Base-by-base conservation (phyloP, 179 eudicot species). In the Beta corolliflora region DNA sequence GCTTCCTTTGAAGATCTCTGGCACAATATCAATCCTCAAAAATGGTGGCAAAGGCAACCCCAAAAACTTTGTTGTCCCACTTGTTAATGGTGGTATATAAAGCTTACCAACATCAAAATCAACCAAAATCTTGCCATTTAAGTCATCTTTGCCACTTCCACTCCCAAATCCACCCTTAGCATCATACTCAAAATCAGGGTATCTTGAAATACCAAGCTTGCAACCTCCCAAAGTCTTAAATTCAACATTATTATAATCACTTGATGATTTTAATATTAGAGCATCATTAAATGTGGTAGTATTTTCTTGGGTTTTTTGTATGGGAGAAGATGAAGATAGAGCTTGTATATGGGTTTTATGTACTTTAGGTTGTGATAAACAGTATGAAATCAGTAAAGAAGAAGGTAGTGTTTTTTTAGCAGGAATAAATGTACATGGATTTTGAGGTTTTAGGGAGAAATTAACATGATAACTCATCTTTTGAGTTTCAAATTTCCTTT, bases 31-130 rank as follows among this genome's bases (percentile, higher is more conserved):
- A 75, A 94, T 94, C 84, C 86, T 90, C 73, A 94, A 82, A 82
- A 94, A 91, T 3, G 98, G 94, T 13, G 98, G 99, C 85, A 96
- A 84, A 2, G 96, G 97, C 84, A 94, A 76, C 18, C 98, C 99
- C 88, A 94, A 87, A 88, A 96, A 92, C 87, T 86, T 91, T 9
- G 99, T 91, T 1, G 99, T 92, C 54, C 81, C 78, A 78, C 91
- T 85, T 21, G 89, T 89, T 84, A 96, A 74, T 31, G 99, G 89
- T 6, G 99, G 99, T 76, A 96, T 91, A 73, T 91, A 94, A 54
- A 95, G 92, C 73, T 82, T 75, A 65, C 78, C 65, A 23, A 86
- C 69, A 83, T 94, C 90, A 79, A 96, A 95, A 31, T 66, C 78
- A 52, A 89, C 93, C 67, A 76, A 81, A 53, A 89, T 60, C 16